These are phyloP conservation scores for Drosera capensis DNA, from an alignment of 148 eudicot genomes.

Conservation along the genomic window DNA sequence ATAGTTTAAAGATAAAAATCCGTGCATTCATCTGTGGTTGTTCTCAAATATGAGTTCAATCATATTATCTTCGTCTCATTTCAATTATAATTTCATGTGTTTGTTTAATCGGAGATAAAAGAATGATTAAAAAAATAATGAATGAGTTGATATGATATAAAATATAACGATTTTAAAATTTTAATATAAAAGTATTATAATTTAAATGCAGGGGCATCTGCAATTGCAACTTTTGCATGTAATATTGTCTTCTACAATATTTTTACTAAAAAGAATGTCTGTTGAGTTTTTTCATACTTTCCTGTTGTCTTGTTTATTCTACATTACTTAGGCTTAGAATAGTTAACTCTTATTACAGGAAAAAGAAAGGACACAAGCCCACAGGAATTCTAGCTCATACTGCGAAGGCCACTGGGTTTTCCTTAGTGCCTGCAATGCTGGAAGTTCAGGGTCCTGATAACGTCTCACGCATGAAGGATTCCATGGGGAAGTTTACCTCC, in stretches of 20 bases:
- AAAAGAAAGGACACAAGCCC: constrained; percentile 60
- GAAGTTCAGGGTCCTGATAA: constrained; percentile 25
- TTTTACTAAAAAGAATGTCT: neutral
- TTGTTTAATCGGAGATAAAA: too few species aligned
- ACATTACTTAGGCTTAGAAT: neutral
- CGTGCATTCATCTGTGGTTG: too few species aligned
- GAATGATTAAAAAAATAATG: too few species aligned
- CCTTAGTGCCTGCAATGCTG: constrained; percentile 61
- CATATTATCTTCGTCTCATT: too few species aligned
- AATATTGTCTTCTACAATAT: constrained; percentile 1
- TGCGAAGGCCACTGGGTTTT: constrained; percentile 69
- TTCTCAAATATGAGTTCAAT: too few species aligned
- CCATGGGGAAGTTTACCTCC: constrained; percentile 9
- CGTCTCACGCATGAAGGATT: constrained; percentile 9
- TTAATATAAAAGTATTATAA: too few species aligned
- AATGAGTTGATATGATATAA: too few species aligned
- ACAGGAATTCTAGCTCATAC: constrained; percentile 48
- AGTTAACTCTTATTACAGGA: constrained; percentile 22
- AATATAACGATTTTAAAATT: too few species aligned
- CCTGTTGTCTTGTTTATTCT: neutral
- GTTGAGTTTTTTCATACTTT: neutral
- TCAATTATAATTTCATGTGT: too few species aligned
- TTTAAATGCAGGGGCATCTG: constrained; percentile 82
- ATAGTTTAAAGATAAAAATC: too few species aligned
- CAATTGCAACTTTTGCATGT: constrained; percentile 93